Evolutionary conservation across 2,329 filamentous ascomycete genomes (phyloP), one percentile per base, ranked within the genome.

Genomic region (Coniella vitis): DNA sequence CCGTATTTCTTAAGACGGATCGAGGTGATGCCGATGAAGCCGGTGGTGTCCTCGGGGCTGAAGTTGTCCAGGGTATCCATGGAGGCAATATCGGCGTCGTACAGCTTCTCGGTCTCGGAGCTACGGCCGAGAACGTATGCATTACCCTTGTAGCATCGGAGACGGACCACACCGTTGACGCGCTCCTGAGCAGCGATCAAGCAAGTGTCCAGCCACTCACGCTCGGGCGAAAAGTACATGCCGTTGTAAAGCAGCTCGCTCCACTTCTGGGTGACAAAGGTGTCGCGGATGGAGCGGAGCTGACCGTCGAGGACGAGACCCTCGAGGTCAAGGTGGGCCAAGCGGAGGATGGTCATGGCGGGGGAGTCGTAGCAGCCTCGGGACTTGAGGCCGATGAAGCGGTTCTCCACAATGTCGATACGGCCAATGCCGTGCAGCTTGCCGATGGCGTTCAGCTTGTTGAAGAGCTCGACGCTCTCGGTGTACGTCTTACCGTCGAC

Each of bases 341-440:
- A 62, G 17, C 67, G 63, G 41, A 62, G 60, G 21, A 65, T 61
- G 47, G 63, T 64, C 53, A 83, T 67, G 49, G 72, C 78, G 1
- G 78, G 78, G 10, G 78, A 76, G 61, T 90, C 87, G 72, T 90
- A 90, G 74, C 86, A 90, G 60, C 87, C 87, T 60, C 87, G 81
- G 57, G 78, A 83, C 74, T 90, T 90, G 60, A 90, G 75, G 55
- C 86, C 87, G 62, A 87, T 35, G 45, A 42, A 52, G 17, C 47
- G 51, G 54, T 56, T 62, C 68, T 89, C 86, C 53, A 90, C 86
- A 62, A 91, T 91, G 66, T 91, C 87, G 57, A 91, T 84, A 61
- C 87, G 75, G 60, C 87, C 87, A 57, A 91, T 79, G 64, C 87
- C 87, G 70, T 89, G 73, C 56, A 73, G 76, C 64, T 79, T 77